Base-by-base conservation (phyloP, 768 basidiomycete genomes). In the Gloeopeniophorella convolvens region DNA sequence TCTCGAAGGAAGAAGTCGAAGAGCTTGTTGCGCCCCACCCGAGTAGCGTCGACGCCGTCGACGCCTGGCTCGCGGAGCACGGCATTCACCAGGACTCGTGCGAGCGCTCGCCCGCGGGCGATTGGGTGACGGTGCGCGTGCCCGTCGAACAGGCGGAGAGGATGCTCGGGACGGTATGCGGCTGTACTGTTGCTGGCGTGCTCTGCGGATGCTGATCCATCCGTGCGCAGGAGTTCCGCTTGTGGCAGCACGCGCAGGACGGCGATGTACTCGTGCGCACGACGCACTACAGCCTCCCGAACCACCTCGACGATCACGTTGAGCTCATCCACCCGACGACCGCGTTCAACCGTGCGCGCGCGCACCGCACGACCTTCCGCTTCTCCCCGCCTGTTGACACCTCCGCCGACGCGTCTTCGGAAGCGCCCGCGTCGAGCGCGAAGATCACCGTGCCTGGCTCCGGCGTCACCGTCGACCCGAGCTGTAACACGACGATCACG, bases 251-350 rank as follows among this genome's bases (percentile, higher is more conserved):
- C 59, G 58, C 60, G 8, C 63, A 67, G 24, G 72, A 68, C 36
- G 79, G 76, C 6, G 77, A 82, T 21, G 62, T 68, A 16, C 62
- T 83, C 35, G 68, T 83, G 48, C 74, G 83, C 41, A 80, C 83
- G 11, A 78, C 74, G 4, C 69, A 66, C 56, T 85, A 83, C 62
- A 78, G 77, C 55, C 71, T 85, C 5, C 83, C 83, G 0, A 66
- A 66, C 30, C 48, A 71, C 40, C 61, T 85, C 44, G 71, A 77
- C 54, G 63, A 69, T 1, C 80, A 83, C 59, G 60, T 84, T 40
- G 80, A 83, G 18, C 62, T 83, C 30, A 66, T 85, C 28, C 81
- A 84, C 47, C 83, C 83, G 0, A 85, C 83, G 1, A 85, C 81
- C 0, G 75, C 78, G 62, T 85, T 84, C 57, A 64, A 70, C 45